A percentile compares a stretch with the other conserved stretches of the same genome.
Evolutionary conservation across 2,329 filamentous ascomycete species (phyloP).

Genomic region (Nigrospora osmanthi): DNA sequence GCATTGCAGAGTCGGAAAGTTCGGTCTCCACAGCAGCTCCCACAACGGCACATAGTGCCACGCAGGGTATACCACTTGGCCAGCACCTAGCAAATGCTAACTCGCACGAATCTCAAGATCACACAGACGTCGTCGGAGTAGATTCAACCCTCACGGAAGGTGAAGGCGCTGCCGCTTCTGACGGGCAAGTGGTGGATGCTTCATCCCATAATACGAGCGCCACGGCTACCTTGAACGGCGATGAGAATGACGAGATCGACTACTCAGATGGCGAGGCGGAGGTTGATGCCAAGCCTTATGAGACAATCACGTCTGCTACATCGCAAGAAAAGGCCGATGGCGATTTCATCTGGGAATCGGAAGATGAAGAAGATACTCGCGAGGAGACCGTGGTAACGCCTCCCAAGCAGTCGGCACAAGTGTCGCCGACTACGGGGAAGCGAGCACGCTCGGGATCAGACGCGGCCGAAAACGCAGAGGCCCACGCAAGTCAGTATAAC

Average conservation of each 20-base stretch:
- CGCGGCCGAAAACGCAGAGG: slow-evolving; percentile 12
- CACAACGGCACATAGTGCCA: not conserved
- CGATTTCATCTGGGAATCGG: slow-evolving; percentile 26
- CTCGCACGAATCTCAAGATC: not conserved
- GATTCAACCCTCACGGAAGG: too few relatives aligned
- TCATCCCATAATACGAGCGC: slow-evolving; percentile 26
- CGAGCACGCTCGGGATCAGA: slow-evolving; percentile 18
- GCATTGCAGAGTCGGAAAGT: not conserved
- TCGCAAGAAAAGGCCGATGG: slow-evolving; percentile 15
- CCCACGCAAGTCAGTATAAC: slow-evolving; percentile 19
- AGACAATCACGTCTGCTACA: slow-evolving; percentile 9
- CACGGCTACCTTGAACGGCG: slow-evolving; percentile 22
- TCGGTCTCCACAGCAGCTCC: not conserved
- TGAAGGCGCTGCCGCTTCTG: not conserved
- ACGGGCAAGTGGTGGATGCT: slow-evolving; percentile 17
- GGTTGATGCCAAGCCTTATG: slow-evolving; percentile 8
- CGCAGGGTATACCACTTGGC: not conserved
- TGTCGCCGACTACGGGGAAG: slow-evolving; percentile 23
- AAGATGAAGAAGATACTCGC: slow-evolving; percentile 19
- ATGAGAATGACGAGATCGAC: slow-evolving; percentile 24
- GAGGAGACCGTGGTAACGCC: slow-evolving; percentile 6
- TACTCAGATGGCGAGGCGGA: slow-evolving; percentile 26
- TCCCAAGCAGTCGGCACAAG: slow-evolving; percentile 21
- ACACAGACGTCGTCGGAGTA: not conserved
- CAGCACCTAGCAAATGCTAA: not conserved